These are phyloP conservation scores for Beauveria medogensis DNA, from an alignment of 2,329 filamentous ascomycete genomes.

Conservation along the genomic window DNA sequence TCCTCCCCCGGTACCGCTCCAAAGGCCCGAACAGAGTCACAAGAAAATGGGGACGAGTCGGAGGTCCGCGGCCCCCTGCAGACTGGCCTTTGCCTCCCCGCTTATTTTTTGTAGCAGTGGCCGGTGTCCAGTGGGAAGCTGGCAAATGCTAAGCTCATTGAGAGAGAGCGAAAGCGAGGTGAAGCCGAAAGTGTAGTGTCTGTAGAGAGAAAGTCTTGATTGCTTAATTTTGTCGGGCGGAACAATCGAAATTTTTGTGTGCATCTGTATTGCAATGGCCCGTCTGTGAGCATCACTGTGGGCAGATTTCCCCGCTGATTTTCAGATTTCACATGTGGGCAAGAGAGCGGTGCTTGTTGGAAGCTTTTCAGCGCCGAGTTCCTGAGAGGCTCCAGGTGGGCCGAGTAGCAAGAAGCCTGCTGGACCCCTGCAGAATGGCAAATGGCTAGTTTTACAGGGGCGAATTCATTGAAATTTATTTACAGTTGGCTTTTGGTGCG, in stretches of 20 bases:
- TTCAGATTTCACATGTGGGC: constrained; percentile 1
- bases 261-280: background rate
- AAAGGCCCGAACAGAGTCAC: constrained; percentile 3
- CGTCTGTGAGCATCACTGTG: background rate
- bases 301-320: constrained; percentile 2
- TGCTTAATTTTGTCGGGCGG: no score
- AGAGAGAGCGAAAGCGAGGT: no score
- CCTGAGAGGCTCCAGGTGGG: background rate
- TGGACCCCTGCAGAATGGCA: background rate
- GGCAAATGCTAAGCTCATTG: background rate
- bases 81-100: background rate
- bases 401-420: background rate
- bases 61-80: background rate
- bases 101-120: background rate
- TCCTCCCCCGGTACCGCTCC: constrained; percentile 6
- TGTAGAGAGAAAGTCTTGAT: no score
- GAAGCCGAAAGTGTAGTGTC: no score
- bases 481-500: background rate
- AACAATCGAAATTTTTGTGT: background rate
- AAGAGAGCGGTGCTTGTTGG: background rate
- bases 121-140: background rate
- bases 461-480: background rate
- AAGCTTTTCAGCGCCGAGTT: background rate
- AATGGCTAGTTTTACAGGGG: background rate
- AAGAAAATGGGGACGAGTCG: background rate